phyloP scores from a whole-genome alignment of 371 early-diverging fungal species.

The Actinomucor elegans region DNA sequence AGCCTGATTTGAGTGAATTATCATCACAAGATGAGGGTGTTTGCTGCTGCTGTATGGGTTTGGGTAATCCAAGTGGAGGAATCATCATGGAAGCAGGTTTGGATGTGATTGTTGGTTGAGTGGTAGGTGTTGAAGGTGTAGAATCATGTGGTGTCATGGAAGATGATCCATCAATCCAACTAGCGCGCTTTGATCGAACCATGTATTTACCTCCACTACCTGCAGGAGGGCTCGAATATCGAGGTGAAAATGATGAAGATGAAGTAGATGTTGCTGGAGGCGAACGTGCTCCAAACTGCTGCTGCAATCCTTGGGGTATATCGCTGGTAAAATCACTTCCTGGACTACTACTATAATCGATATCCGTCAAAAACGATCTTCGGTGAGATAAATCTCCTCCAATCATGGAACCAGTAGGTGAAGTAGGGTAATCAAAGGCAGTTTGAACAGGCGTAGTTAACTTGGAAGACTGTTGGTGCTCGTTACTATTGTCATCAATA shows the following conservation, averaged over 20 bases:
- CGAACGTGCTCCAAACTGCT: slow-evolving; percentile 6
- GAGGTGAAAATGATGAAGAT: slow-evolving; percentile 16
- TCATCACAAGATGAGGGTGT: slow-evolving; percentile 1
- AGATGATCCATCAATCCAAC: slow-evolving; percentile 40
- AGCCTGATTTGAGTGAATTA: slow-evolving; percentile 29
- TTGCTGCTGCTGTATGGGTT: not conserved
- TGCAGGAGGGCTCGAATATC: slow-evolving; percentile 35
- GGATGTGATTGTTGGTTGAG: not conserved
- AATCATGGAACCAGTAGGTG: slow-evolving; percentile 16
- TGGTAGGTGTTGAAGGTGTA: slow-evolving; percentile 18
- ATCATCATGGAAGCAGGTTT: not conserved
- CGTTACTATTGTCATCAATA: slow-evolving; percentile 16
- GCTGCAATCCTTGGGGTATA: slow-evolving; percentile 7
- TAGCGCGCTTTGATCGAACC: slow-evolving; percentile 38
- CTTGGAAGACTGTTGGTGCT: slow-evolving; percentile 1
- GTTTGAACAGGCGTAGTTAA: slow-evolving; percentile 5
- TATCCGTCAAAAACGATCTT: slow-evolving; percentile 20
- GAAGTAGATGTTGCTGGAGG: slow-evolving; percentile 5
- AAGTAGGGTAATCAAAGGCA: slow-evolving; percentile 9
- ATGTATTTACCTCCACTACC: slow-evolving; percentile 42
- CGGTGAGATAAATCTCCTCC: slow-evolving; percentile 17
- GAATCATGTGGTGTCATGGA: slow-evolving; percentile 21
- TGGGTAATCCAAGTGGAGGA: slow-evolving; percentile 10
- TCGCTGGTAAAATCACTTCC: slow-evolving; percentile 23
- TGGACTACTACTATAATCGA: slow-evolving; percentile 25